Conservation (phyloP, 176 grass and related monocot species). For the Eleusine coracana region DNA sequence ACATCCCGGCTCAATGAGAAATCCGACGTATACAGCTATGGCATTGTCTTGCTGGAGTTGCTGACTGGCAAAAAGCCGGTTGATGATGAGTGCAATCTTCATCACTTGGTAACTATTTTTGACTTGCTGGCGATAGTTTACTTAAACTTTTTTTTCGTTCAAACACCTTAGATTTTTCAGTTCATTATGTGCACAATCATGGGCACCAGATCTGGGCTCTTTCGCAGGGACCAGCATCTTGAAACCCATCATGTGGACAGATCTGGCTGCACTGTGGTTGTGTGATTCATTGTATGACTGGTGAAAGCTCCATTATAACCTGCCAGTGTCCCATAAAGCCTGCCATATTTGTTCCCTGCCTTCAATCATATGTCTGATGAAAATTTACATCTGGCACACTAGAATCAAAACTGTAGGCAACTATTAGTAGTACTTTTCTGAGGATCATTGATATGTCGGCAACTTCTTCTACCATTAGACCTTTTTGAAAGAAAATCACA, state of each 20-base stretch:
- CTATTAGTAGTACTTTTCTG: not conserved
- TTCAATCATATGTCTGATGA: constrained; percentile 49
- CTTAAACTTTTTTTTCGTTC: not conserved
- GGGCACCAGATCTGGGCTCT: constrained; percentile 40
- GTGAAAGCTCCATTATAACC: constrained; percentile 62
- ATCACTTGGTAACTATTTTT: constrained; percentile 79
- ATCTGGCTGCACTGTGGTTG: constrained; percentile 54
- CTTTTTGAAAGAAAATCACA: not conserved
- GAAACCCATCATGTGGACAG: constrained; percentile 65
- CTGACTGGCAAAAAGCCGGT: constrained; percentile 89
- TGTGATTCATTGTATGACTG: constrained; percentile 46
- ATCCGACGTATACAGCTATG: constrained; percentile 91
- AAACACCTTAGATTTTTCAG: constrained; percentile 28
- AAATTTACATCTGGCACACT: constrained; percentile 21
- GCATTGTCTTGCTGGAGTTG: constrained; percentile 79
- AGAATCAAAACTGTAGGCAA: constrained; percentile 16
- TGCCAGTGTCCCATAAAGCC: constrained; percentile 68
- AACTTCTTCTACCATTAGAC: constrained; percentile 27
- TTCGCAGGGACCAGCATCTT: constrained; percentile 49
- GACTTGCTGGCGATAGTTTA: constrained; percentile 25
- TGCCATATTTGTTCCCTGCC: constrained; percentile 49
- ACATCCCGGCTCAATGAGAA: constrained; percentile 90
- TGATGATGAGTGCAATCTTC: constrained; percentile 89
- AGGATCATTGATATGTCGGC: constrained; percentile 6
- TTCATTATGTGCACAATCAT: constrained; percentile 53